Evolutionary conservation across 2,329 filamentous ascomycete genomes (phyloP), one percentile per base, ranked within the genome.

Genomic region (Apiospora marii): DNA sequence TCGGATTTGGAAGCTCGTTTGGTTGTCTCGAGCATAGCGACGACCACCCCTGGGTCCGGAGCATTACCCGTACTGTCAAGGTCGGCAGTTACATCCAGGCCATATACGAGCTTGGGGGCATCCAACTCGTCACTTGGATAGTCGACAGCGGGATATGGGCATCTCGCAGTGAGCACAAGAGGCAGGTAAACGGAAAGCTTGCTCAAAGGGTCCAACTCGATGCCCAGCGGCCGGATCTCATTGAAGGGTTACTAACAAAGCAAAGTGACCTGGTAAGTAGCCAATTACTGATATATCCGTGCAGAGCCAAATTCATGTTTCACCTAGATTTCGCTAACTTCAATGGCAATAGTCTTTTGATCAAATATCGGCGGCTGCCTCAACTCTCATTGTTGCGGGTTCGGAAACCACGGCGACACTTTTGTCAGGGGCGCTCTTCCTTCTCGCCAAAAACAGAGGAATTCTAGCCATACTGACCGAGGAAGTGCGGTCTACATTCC

Each of bases 401-500:
- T 85, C 84, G 1, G 87, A 89, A 75, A 89, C 87, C 8, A 87
- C 86, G 0, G 85, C 87, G 0, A 87, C 85, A 0, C 78, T 85
- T 1, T 79, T 88, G 24, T 78, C 81, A 73, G 77, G 85, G 74
- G 75, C 80, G 72, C 74, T 80, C 0, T 88, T 82, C 72, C 77
- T 84, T 4, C 78, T 88, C 13, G 76, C 85, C 4, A 80, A 77
- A 6, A 79, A 85, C 71, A 82, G 81, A 0, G 73, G 79, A 3
- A 74, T 74, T 16, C 75, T 83, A 12, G 67, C 76, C n/a, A 82
- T 77, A 69, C 69, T 86, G 16, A 77, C 77, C 4, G 41, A 80
- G 4, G 85, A 87, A 76, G 80, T 87, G 8, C 81, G 85, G 6
- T 74, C 77, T 0, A 53, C 76, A 0, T 86, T 86, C 72, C 73